These are phyloP conservation scores for Hippophae rhamnoides DNA, from an alignment of 306 rosid species.

Conservation along the genomic window DNA sequence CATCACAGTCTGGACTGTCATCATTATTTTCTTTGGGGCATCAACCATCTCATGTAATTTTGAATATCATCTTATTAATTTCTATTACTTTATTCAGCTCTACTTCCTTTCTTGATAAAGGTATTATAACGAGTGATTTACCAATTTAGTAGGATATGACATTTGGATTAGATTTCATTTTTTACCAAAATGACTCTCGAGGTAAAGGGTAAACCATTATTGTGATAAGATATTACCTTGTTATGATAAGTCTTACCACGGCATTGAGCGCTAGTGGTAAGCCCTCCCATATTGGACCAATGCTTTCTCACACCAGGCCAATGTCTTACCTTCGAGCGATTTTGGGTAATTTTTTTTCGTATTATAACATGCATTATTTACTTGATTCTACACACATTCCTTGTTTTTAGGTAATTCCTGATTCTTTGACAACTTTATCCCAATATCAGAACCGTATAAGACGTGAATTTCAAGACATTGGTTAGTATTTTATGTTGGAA, in stretches of 20 bases:
- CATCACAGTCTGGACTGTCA: slow-evolving; percentile 50
- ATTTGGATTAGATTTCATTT: no score
- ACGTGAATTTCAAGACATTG: slow-evolving; percentile 58
- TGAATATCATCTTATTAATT: slow-evolving; percentile 20
- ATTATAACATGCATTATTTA: not conserved
- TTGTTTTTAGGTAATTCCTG: slow-evolving; percentile 68
- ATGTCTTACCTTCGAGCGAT: no score
- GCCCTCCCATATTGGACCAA: no score
- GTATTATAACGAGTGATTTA: no score
- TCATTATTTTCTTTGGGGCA: slow-evolving; percentile 58
- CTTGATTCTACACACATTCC: slow-evolving; percentile 10
- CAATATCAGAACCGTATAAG: slow-evolving; percentile 56
- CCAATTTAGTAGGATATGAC: no score
- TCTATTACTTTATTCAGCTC: slow-evolving; percentile 3
- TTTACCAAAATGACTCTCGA: no score
- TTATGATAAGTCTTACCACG: no score
- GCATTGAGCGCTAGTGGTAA: no score
- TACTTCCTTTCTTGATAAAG: not conserved
- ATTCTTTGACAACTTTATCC: slow-evolving; percentile 82
- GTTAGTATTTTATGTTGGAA: slow-evolving; percentile 37
- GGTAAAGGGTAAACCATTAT: no score
- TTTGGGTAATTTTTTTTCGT: no score
- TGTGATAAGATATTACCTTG: no score
- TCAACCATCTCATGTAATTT: slow-evolving; percentile 67
- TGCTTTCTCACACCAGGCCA: no score